A percentile compares a stretch with the other conserved stretches of the same genome.
Conservation (phyloP, 2,329 filamentous ascomycete species). For the Ophiostoma ulmi region DNA sequence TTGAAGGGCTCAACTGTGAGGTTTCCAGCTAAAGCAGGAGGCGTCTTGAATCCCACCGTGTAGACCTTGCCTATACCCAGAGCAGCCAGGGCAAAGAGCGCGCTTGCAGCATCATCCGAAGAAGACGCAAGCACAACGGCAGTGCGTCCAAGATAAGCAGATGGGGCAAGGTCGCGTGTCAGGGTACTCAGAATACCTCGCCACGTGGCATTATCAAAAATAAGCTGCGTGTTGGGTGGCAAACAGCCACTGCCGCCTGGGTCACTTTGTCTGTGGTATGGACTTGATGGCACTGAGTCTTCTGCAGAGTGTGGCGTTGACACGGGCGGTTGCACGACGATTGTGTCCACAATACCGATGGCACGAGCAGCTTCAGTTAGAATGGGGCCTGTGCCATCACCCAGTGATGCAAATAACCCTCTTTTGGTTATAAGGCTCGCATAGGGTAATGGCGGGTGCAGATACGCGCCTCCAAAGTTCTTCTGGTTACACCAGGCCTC, state of each 20-base stretch:
- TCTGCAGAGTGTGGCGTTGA: constrained; percentile 43
- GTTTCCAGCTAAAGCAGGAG: constrained; percentile 56
- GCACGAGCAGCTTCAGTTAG: constrained; percentile 71
- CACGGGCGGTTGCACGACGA: constrained; percentile 56
- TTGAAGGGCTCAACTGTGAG: constrained; percentile 75
- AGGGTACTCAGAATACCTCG: constrained; percentile 78
- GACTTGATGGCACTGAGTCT: constrained; percentile 46
- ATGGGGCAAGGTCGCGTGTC: constrained; percentile 75
- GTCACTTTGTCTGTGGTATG: constrained; percentile 27
- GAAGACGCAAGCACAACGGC: constrained; percentile 70
- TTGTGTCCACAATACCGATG: constrained; percentile 78
- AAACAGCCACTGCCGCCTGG: constrained; percentile 33
- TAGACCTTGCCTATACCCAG: constrained; percentile 74
- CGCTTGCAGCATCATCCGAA: constrained; percentile 69
- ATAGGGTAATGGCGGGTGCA: constrained; percentile 65
- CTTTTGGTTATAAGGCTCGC: constrained; percentile 53
- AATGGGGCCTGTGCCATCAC: constrained; percentile 48
- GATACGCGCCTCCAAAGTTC: constrained; percentile 75
- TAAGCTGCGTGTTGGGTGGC: constrained; percentile 50
- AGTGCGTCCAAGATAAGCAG: constrained; percentile 69
- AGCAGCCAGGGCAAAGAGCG: constrained; percentile 72
- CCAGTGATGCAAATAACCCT: constrained; percentile 47
- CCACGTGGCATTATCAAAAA: constrained; percentile 81
- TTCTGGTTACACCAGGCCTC: constrained; percentile 67
- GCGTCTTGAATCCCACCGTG: constrained; percentile 72